Percentiles rank a stretch among this genome's conserved stretches.
phyloP scores from a whole-genome alignment of 257 asterid species.

The Nyctanthes arbortristis region DNA sequence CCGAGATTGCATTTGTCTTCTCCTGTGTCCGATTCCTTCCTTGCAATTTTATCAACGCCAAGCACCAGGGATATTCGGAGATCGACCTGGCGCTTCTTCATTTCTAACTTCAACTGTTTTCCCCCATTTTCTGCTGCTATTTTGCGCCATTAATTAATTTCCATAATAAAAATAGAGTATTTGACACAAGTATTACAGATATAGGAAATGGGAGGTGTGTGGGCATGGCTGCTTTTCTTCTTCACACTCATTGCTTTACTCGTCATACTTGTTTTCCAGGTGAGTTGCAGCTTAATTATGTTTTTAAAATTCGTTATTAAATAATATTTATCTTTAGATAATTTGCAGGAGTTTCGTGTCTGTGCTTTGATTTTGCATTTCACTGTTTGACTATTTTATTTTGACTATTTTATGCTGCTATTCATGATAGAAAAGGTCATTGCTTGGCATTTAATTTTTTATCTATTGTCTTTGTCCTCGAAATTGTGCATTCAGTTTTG shows the following conservation, averaged over 20 bases:
- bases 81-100: slow-evolving; percentile 33
- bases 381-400: slow-evolving; percentile 1
- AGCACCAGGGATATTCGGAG: not conserved
- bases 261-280: slow-evolving; percentile 79
- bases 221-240: slow-evolving; percentile 85
- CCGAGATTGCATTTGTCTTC: not conserved
- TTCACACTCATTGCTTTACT: slow-evolving; percentile 64
- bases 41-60: not conserved
- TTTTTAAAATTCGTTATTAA: not conserved
- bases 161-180: slow-evolving; percentile 3
- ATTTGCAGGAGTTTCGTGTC: not conserved
- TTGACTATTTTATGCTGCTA: not conserved
- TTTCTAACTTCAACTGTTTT: too few species aligned
- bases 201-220: slow-evolving; percentile 58
- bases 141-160: not conserved
- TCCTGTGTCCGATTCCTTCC: not conserved
- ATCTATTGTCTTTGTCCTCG: slow-evolving; percentile 5
- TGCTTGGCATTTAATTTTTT: slow-evolving; percentile 5
- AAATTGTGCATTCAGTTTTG: not conserved
- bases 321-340: not conserved
- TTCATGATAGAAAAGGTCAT: not conserved
- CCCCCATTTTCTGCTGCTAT: slow-evolving; percentile 12
- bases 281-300: slow-evolving; percentile 22
- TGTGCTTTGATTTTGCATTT: slow-evolving; percentile 8
- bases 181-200: not conserved